phyloP scores from a whole-genome alignment of 352 stramenopile genomes.

The Phytophthora europaea region DNA sequence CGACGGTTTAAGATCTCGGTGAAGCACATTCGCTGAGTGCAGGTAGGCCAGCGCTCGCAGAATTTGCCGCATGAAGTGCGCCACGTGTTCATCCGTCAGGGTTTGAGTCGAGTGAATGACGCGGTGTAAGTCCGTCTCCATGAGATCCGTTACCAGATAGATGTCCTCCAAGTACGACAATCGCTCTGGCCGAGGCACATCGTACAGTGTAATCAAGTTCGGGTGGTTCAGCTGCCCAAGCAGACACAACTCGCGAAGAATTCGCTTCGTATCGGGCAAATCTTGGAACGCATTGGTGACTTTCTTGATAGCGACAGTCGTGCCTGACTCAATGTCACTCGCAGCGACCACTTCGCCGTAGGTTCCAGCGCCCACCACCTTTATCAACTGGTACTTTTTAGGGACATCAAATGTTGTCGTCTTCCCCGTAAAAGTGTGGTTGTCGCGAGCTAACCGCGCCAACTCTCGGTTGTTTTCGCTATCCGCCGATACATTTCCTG shows the following conservation, averaged over 20 bases:
- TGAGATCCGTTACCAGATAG: conserved; percentile 97
- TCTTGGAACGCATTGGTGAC: conserved; percentile 88
- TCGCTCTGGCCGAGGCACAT: conserved; percentile 93
- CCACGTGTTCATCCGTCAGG: conserved; percentile 92
- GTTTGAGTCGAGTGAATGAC: conserved; percentile 94
- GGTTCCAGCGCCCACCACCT: conserved; percentile 80
- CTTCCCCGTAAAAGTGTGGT: conserved; percentile 77
- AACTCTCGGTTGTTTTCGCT: conserved; percentile 47
- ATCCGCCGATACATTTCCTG: conserved; percentile 13
- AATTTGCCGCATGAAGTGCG: conserved; percentile 98
- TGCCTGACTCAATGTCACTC: conserved; percentile 79
- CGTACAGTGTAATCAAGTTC: conserved; percentile 95
- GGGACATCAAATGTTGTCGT: conserved; percentile 79
- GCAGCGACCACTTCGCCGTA: conserved; percentile 88
- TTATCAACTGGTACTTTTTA: conserved; percentile 86
- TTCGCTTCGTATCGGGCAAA: conserved; percentile 89
- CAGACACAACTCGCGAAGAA: conserved; percentile 95
- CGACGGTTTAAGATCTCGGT: conserved; percentile 96
- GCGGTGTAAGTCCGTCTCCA: conserved; percentile 94
- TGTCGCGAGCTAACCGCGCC: conserved; percentile 55
- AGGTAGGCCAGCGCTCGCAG: conserved; percentile 97
- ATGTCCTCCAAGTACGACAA: conserved; percentile 97
- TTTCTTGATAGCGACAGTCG: conserved; percentile 97
- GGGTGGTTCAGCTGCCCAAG: conserved; percentile 89
- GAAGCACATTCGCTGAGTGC: conserved; percentile 97